Base-by-base conservation (phyloP, 1,139 yeast species). In the Suhomyces bolitotheri region DNA sequence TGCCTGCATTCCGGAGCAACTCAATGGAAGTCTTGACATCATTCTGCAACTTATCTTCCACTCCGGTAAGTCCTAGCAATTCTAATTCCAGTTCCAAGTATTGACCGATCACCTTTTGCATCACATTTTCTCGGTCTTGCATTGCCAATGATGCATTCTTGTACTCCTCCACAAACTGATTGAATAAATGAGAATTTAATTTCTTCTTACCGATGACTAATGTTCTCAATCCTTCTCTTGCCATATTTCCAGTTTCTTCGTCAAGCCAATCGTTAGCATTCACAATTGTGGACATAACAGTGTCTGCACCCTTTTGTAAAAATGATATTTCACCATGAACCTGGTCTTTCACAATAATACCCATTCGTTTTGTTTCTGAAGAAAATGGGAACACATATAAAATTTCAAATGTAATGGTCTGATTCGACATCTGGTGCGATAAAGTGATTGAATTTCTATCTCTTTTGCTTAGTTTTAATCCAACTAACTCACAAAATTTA, bases 241-340 rank as follows among this genome's bases (percentile, higher is more conserved):
- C 98, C 97, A 94, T 89, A 53, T 94, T 94, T 14, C 90, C 83
- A 0, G 96, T 87, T 61, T 94, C 99, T 62, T 94, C 99, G 39
- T 94, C 98, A 13, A 94, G 65, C 99, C 99, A 94, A 56, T 92
- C 97, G 55, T 82, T 90, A 26, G 76, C 73, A 47, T 77, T 81
- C 8, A 94, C 97, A 43, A 92, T 87, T 23, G 68, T 71, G n/a
- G 78, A 62, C 97, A 94, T 92, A 8, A 90, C 97, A 0, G 95
- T 82, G 58, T 94, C 99, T 2, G 99, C 99, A 40, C 99, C 99
- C 56, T 94, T 94, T 54, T 86, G 78, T 56, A 84, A 66, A 56
- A 94, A 94, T 88, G 89, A 85, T 20, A 79, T 60, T 46, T 88
- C 96, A 38, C 79, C 82, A 20, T 71, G 74, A 16, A 66, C 60